Percentiles rank a stretch among this genome's conserved stretches.
These are phyloP conservation scores for Corrigiola litoralis DNA, from an alignment of 179 eudicot species.

Conservation along the genomic window DNA sequence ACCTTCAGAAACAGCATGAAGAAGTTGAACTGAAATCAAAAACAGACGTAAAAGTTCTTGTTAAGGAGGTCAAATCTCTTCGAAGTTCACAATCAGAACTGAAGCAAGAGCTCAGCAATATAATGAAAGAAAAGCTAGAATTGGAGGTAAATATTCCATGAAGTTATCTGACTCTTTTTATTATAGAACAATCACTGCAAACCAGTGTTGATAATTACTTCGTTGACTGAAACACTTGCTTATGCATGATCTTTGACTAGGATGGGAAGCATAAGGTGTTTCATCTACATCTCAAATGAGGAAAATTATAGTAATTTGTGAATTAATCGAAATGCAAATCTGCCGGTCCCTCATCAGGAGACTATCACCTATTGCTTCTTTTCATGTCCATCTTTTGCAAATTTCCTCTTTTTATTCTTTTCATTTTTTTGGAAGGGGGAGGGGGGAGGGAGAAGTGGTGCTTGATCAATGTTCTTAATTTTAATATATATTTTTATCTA, in stretches of 20 bases:
- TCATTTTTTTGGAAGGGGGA: background rate
- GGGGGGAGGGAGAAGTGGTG: too few relatives aligned
- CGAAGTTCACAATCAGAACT: conserved; percentile 65
- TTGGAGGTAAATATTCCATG: conserved; percentile 49
- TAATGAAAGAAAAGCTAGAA: conserved; percentile 54
- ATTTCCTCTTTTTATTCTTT: background rate
- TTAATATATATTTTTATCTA: too few relatives aligned
- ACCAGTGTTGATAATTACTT: background rate
- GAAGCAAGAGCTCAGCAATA: conserved; percentile 73
- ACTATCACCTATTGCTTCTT: background rate
- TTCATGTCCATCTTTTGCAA: background rate
- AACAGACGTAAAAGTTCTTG: conserved; percentile 75
- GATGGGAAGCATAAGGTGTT: background rate
- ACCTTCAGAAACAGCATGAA: conserved; percentile 54
- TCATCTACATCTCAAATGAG: too few relatives aligned
- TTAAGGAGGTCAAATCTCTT: conserved; percentile 80
- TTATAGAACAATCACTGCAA: background rate
- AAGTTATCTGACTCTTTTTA: background rate
- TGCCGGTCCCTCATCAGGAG: background rate
- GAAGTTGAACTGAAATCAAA: conserved; percentile 68
- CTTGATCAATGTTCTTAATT: background rate
- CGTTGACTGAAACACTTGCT: too few relatives aligned
- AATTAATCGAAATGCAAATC: background rate
- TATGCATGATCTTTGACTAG: background rate
- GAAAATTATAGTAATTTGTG: too few relatives aligned